Evolutionary conservation across 2,329 filamentous ascomycete genomes (phyloP), one percentile per base, ranked within the genome.

Genomic region (Xylogone sp.): DNA sequence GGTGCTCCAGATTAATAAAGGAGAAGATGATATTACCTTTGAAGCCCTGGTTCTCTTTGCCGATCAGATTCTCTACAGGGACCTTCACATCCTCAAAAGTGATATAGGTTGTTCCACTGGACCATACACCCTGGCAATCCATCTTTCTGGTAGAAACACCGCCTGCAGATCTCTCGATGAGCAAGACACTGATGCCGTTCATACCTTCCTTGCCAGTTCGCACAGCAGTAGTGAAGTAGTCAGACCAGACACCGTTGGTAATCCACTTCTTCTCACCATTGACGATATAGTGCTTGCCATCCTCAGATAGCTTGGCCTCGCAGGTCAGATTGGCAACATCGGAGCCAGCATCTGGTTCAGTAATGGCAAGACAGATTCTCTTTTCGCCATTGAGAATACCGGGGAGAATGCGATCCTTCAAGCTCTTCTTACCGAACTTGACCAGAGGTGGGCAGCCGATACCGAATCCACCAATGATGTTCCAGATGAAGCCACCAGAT

Each of bases 241-340:
- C 94, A 56, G 79, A 83, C 91, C 91, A 97, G 65, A 97, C 83
- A 65, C 94, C 94, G 73, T 99, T 99, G 65, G 93, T 97, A 71
- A 97, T 97, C 93, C 94, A 97, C 77, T 99, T 99, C 87, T 99
- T 97, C 83, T 97, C 93, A 51, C 94, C 94, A 67, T 97, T 99
- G 73, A 99, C 94, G 61, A 97, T 97, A 74, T 95, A 99, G 75
- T 97, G 90, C 78, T 97, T 97, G 66, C 94, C 94, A 64, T 99
- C 94, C 62, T 94, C 88, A 57, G 82, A 89, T 52, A 97, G 81
- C 78, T 96, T 96, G 21, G 94, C 94, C 77, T 97, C 92, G 71
- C 93, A 97, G 13, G 86, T 94, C 60, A 99, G 70, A 73, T 96
- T 97, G 53, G 94, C 94, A 9, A 99, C 94, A 68, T 99, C 94